Base-by-base conservation (phyloP, 2,329 filamentous ascomycete species). In the Aspergillus sp. region DNA sequence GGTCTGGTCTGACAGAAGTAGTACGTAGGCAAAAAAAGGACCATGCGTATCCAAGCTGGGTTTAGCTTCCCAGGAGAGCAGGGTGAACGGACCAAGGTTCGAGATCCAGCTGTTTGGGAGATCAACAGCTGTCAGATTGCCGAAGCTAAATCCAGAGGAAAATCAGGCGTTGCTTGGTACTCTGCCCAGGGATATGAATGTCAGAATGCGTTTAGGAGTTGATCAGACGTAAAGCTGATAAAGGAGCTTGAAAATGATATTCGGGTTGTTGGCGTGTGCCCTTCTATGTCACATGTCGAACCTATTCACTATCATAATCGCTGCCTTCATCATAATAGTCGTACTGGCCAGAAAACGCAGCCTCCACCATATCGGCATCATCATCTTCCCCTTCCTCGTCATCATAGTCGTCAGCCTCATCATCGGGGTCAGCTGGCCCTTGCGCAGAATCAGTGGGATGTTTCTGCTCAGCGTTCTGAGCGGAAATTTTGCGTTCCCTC, bases 341-440 rank as follows among this genome's bases (percentile, higher is more conserved):
- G 49, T 78, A 79, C 7, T 71, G 69, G 9, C 77, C 77, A 25
- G 76, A 72, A 66, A 79, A 76, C 7, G 76, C 76, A 45, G 70
- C 74, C 7, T 78, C 73, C 38, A 78, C 50, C 19, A 70, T 71
- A 58, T 74, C 72, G 2, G 65, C 65, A 46, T 74, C 74, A 3
- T 75, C 71, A 9, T 74, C 72, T 1, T 71, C 71, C 1, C 73
- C 76, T 23, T 75, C 73, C 2, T 75, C 72, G 0, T 77, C 74
- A 2, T 74, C 75, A 17, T 77, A 71, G 3, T 76, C 72, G 17
- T 73, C 69, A 28, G 70, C 64, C 34, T 72, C 69, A 25, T 72
- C 70, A n/a, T 69, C 69, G 28, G 54, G 61, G 7, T 68, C 69
- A 31, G 64, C 64, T 25, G 64, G 52, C 34, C 74, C 69, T 49